These are phyloP conservation scores for Aspergillus biplanus DNA, from an alignment of 495 filamentous ascomycete species.

Conservation along the genomic window DNA sequence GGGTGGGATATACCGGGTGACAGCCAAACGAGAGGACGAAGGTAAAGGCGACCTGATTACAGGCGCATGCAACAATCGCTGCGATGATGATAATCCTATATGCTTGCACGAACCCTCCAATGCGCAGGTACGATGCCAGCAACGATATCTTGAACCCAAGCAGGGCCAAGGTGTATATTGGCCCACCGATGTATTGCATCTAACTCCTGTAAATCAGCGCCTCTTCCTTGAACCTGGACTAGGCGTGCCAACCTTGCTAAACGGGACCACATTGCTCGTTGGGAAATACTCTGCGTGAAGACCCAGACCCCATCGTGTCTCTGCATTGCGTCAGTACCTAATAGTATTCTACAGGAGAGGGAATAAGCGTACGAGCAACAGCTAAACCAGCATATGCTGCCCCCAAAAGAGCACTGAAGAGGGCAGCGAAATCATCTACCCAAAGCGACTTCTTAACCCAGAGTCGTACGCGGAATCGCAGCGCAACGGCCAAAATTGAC, in stretches of 20 bases:
- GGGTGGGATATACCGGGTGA: conserved; percentile 33
- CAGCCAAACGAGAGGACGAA: conserved; percentile 36
- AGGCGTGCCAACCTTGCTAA: conserved; percentile 28
- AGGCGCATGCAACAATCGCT: conserved; percentile 38
- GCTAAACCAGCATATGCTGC: conserved; percentile 27
- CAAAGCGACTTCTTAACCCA: conserved; percentile 25
- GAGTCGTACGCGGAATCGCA: conserved; percentile 31
- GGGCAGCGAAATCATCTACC: conserved; percentile 35
- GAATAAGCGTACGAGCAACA: conserved; percentile 30
- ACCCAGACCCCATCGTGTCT: conserved; percentile 34
- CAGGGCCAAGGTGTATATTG: conserved; percentile 37
- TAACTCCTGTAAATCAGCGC: conserved; percentile 6
- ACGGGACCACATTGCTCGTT: conserved; percentile 28
- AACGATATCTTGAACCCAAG: conserved; percentile 58
- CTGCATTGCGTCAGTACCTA: conserved; percentile 29
- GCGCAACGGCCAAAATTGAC: conserved; percentile 28
- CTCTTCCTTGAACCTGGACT: background rate
- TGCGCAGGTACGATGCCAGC: conserved; percentile 53
- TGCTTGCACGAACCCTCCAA: conserved; percentile 42
- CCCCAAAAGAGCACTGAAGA: conserved; percentile 28
- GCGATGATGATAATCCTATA: conserved; percentile 41
- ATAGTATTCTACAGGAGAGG: too few species aligned
- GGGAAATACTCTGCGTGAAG: conserved; percentile 29
- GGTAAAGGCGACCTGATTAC: conserved; percentile 39
- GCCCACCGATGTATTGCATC: conserved; percentile 39